These are phyloP conservation scores for Lentinula aciculospora DNA, from an alignment of 768 basidiomycete species.

Conservation along the genomic window DNA sequence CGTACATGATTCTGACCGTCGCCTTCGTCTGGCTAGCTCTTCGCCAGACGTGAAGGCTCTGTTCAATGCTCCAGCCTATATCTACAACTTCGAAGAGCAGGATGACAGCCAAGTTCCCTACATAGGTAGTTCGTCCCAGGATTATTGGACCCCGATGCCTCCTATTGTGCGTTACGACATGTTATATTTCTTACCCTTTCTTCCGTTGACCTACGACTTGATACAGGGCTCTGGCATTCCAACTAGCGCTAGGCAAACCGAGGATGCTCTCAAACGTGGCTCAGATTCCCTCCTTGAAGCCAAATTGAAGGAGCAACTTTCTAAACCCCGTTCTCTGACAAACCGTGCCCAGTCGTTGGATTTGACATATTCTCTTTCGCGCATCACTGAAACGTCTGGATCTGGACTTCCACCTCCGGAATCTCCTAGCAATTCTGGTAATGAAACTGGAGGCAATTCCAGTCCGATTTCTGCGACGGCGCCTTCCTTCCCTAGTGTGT, in stretches of 20 bases:
- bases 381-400: conserved; percentile 66
- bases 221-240: conserved; percentile 63
- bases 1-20: conserved; percentile 61
- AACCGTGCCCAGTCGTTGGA: conserved; percentile 90
- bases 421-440: conserved; percentile 74
- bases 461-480: conserved; percentile 76
- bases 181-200: conserved; percentile 7
- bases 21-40: conserved; percentile 79
- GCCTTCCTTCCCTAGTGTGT: conserved; percentile 82
- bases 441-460: conserved; percentile 70
- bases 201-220: conserved; percentile 14
- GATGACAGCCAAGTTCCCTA: conserved; percentile 58
- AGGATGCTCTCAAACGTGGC: conserved; percentile 76
- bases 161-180: conserved; percentile 54
- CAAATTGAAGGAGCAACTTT: conserved; percentile 72
- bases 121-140: conserved; percentile 43
- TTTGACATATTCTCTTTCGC: conserved; percentile 77
- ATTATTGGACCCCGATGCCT: conserved; percentile 74
- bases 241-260: conserved; percentile 60
- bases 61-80: conserved; percentile 83
- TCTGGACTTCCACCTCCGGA: conserved; percentile 64
- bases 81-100: conserved; percentile 73
- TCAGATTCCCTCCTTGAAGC: conserved; percentile 82
- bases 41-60: conserved; percentile 94
- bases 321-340: conserved; percentile 75